Base-by-base conservation (phyloP, 495 filamentous ascomycete genomes). In the Penicillium alfredii region DNA sequence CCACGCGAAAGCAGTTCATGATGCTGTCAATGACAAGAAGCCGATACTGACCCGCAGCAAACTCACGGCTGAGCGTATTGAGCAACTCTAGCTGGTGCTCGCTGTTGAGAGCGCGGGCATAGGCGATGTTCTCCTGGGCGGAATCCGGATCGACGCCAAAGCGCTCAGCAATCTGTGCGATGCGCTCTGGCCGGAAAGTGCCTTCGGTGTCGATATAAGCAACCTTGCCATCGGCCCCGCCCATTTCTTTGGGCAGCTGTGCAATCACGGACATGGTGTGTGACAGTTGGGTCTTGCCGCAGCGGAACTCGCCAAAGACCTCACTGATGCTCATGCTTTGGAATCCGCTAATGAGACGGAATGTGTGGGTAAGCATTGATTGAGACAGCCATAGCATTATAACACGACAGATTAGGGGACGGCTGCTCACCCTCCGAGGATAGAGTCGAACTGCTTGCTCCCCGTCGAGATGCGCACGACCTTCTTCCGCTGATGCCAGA, bases 191-290 rank as follows among this genome's bases (percentile, higher is more conserved):
- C 23, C 84, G 67, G 47, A 87, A 88, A 0, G 84, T 88, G 12
- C 84, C 84, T 52, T 88, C 84, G 3, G 84, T 87, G 45, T 88
- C 81, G 51, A 88, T 86, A 47, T 85, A 88, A 22, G 83, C 83
- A 25, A 85, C 84, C 50, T 86, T 88, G 17, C 84, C 84, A 49
- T 81, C 80, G 6, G 80, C 84, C 6, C 84, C 84, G 17, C 83
- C 84, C 54, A 81, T 72, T 20, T 81, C 78, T 53, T 71, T 63
- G 5, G 62, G 58, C 6, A 65, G 42, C 45, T 81, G 79, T 8
- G 77, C 75, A 17, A 86, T 69, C 9, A 83, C 73, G 21, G 83
- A 78, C 72, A 84, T 83, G 4, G 77, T 82, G 60, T 81, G 74
- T 9, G 70, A 76, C 14, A 82, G 61, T 54, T 83, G 78, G 20